Base-by-base conservation (phyloP, 139 green algal species). In the Deuterostichococcus epilithicus region DNA sequence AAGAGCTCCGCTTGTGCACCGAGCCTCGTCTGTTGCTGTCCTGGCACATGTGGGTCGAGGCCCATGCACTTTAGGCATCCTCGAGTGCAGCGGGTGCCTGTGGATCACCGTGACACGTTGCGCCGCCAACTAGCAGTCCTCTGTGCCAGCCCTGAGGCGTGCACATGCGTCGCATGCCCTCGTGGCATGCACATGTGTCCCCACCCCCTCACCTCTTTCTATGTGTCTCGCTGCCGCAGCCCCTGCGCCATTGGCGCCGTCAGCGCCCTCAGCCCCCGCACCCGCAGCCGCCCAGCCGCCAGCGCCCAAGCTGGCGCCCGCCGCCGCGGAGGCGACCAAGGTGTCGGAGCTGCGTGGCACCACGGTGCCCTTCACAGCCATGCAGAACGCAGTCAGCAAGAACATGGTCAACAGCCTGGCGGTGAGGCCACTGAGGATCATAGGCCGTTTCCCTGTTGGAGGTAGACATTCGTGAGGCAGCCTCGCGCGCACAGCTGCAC, bases 401-500 rank as follows among this genome's bases (percentile, higher is more conserved):
- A 98, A 98, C 90, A 99, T 99, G 96, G 78, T 92, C 18, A 90
- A 92, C 63, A 94, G 85, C 76, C 89, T 99, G 5, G 90, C 91
- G 84, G 95, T 99, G 72, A 44, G 88, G 18, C 52, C 52, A 5
- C 20, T 13, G 77, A 65, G 73, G n/a, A n/a, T n/a, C n/a, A n/a
- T n/a, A n/a, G n/a, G n/a, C n/a, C n/a, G n/a, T n/a, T n/a, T n/a
- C n/a, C n/a, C n/a, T n/a, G n/a, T n/a, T n/a, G n/a, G n/a, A n/a
- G n/a, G n/a, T n/a, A n/a, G n/a, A n/a, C n/a, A n/a, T n/a, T 44
- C 25, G 74, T 87, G 0, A 37, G 8, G 13, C 3, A 23, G 30
- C 44, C 63, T 44, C 32, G 34, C 0, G 13, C 34, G 2, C 58
- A 37, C 67, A 23, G 25, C 2, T 71, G 65, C 65, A 37, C 28